Evolutionary conservation across 345 rosid genomes (phyloP), one percentile per base, ranked within the genome.

Genomic region (Kandelia obovata): DNA sequence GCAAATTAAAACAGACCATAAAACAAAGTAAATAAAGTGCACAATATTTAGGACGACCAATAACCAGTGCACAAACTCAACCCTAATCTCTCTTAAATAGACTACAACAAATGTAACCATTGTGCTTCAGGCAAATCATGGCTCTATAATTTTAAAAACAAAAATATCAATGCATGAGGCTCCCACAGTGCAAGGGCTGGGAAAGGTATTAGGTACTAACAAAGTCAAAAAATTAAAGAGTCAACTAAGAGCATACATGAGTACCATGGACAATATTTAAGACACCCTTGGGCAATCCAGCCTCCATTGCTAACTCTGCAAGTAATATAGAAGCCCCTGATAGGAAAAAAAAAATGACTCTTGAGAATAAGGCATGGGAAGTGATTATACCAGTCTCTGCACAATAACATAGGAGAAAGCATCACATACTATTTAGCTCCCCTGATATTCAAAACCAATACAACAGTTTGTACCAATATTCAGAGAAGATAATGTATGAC

Each of bases 291-390:
- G 96, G 99, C 83, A 94, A 81, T 75, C 97, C 99, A 65, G 99
- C 97, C 82, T 94, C 96, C 88, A 86, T 88, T 57, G 97, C 96
- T 68, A 94, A 78, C 73, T 94, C 97, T 0, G 99, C 97, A 76
- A 94, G 95, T 64, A 89, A 79, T 26, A 89, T 75, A 52, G 99
- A 92, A 67, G 96, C 99, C 80, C 99, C 99, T 94, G 82, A 68
- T 71, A 68, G 71, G n/a, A 70, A n/a, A 27, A 31, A 31, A 59
- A 30, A 19, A 5, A 56, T 63, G 60, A 62, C 27, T 27, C 56
- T 37, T 56, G 20, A 21, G 64, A 34, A 65, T 1, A 49, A 64
- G 37, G 3, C 60, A 49, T 19, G 28, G 43, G 6, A 67, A 61
- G 2, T 20, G 10, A 21, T 21, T 61, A 15, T 20, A 55, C 49